These are phyloP conservation scores for Tylopilus balloui DNA, from an alignment of 768 basidiomycete species.

Conservation along the genomic window DNA sequence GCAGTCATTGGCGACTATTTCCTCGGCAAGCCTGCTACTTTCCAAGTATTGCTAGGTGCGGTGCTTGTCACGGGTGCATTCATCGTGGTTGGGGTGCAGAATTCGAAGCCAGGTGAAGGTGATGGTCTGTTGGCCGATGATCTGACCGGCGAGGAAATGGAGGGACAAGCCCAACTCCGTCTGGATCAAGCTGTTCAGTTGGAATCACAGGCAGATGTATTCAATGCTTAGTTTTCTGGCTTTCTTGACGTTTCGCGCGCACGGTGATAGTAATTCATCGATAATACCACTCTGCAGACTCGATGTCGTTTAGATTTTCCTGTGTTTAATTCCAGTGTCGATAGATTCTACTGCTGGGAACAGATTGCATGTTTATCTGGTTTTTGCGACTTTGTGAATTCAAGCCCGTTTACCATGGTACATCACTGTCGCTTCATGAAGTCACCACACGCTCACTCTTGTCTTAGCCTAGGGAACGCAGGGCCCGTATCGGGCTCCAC, in stretches of 20 bases:
- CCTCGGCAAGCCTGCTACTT: conserved; percentile 51
- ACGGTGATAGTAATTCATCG: not conserved
- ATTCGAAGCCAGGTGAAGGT: conserved; percentile 40
- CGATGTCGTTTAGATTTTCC: not conserved
- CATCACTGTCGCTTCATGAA: not conserved
- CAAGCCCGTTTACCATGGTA: conserved; percentile 19
- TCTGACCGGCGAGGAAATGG: not conserved
- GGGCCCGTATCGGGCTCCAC: conserved; percentile 44
- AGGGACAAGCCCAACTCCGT: conserved; percentile 1
- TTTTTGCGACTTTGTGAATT: too few relatives aligned
- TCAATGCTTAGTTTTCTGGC: not conserved
- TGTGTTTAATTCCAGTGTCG: too few relatives aligned
- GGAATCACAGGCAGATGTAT: conserved; percentile 5
- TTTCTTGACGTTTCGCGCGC: not conserved
- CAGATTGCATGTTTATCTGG: too few relatives aligned
- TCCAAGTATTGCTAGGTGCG: conserved; percentile 70
- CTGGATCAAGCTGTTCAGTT: conserved; percentile 7
- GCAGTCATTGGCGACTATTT: conserved; percentile 81
- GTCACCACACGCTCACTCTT: conserved; percentile 8
- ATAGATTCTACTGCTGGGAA: too few relatives aligned
- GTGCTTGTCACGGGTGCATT: conserved; percentile 73
- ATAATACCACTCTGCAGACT: not conserved
- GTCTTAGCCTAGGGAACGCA: conserved; percentile 34
- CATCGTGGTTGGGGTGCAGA: conserved; percentile 62
- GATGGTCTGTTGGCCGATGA: conserved; percentile 3